Base-by-base conservation (phyloP, 495 filamentous ascomycete genomes). In the Trichoderma gamsii region DNA sequence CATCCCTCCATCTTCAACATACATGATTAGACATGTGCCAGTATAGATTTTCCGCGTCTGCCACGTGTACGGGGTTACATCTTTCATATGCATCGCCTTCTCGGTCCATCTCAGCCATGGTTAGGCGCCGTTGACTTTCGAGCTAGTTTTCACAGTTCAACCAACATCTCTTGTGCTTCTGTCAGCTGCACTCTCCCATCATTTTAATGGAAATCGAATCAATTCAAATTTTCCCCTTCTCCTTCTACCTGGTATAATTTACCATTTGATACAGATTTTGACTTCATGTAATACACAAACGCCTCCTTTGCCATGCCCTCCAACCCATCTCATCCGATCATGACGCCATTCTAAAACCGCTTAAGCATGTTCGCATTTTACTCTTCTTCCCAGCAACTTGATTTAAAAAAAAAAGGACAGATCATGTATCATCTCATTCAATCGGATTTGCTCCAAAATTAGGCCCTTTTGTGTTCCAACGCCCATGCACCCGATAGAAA, bases 341-440 rank as follows among this genome's bases (percentile, higher is more conserved):
- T 61, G 56, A 61, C 27, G 27, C 56, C 56, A 25, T 56, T 21
- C 27, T 25, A 5, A 4, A 13, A 32, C 27, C 23, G 56, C 27
- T 16, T 35, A 15, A 61, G 51, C 56, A 61, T 29, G 56, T 32
- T 29, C 25, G 11, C 56, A 13, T 61, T 32, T 6, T 11, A 21
- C 13, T 4, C 49, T 52, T 52, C 49, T 61, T 29, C 56, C 56
- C 56, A 61, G 18, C 29, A 61, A 61, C 25, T 61, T 12, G 56
- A 23, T 29, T 15, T 1, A 61, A 61, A 61, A 32, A 32, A 61
- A 61, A 61, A 32, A 61, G 27, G 56, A 61, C 56, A 61, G 23
- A 61, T 61, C 56, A 32, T 61, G 51, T 32, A 61, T 61, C 56
- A 61, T 61, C 56, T 61, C 56, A 61, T 16, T 61, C 56, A 61